A percentile compares a stretch with the other conserved stretches of the same genome.
Conservation (phyloP, 2,329 filamentous ascomycete genomes). For the Aspergillus sp. region DNA sequence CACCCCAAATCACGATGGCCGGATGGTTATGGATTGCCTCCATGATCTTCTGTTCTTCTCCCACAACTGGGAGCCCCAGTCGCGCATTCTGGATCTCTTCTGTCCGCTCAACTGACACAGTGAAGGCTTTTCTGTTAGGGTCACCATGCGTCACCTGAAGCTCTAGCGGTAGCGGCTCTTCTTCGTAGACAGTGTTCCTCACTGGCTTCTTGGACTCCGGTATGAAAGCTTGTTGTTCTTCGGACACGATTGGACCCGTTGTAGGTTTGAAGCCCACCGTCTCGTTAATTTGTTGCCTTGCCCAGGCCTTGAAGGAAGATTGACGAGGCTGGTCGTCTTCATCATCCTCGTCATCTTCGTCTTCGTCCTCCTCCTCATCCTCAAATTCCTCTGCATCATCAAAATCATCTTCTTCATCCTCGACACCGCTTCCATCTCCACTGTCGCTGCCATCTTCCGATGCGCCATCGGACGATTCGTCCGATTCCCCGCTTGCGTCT, state of each 20-base stretch:
- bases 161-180: constrained; percentile 41
- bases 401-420: constrained; percentile 27
- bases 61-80: constrained; percentile 81
- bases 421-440: constrained; percentile 26
- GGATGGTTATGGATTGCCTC: constrained; percentile 92
- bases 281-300: constrained; percentile 79
- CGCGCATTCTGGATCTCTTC: constrained; percentile 75
- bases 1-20: constrained; percentile 86
- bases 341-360: constrained; percentile 32
- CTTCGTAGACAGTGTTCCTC: constrained; percentile 36
- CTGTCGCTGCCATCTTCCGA: constrained; percentile 25
- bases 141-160: constrained; percentile 40
- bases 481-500: constrained; percentile 27
- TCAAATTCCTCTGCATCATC: constrained; percentile 33
- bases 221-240: constrained; percentile 32
- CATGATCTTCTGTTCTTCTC: constrained; percentile 97
- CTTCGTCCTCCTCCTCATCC: constrained; percentile 25
- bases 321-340: constrained; percentile 33
- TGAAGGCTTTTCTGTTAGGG: constrained; percentile 69
- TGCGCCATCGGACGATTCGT: constrained; percentile 10
- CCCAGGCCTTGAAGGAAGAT: constrained; percentile 92
- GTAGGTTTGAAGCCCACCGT: constrained; percentile 68
- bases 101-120: constrained; percentile 68
- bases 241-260: constrained; percentile 28
- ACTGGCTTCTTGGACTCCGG: constrained; percentile 29